Conservation (phyloP, 257 asterid species). For the Nicotiana undulata region DNA sequence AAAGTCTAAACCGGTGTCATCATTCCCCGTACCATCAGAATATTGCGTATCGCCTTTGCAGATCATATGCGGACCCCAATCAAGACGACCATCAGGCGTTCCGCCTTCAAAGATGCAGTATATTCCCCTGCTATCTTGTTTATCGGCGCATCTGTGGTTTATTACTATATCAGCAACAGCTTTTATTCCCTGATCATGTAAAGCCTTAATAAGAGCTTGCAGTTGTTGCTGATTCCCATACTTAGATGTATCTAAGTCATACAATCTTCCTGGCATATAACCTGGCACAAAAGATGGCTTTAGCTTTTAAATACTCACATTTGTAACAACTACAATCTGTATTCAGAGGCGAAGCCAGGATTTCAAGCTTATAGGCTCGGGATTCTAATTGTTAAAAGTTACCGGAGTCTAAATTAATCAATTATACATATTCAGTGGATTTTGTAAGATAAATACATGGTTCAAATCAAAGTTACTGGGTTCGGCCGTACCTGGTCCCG, state of each 20-base stretch:
- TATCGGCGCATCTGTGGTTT: conserved; percentile 74
- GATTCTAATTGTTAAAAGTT: too few relatives aligned
- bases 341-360: too few relatives aligned
- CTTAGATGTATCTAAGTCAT: conserved; percentile 68
- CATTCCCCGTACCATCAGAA: conserved; percentile 69
- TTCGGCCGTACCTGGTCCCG: too few relatives aligned
- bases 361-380: too few relatives aligned
- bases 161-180: conserved; percentile 74
- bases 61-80: conserved; percentile 73
- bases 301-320: not conserved
- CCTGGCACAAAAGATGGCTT: conserved; percentile 24
- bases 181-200: conserved; percentile 49
- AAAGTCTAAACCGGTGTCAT: conserved; percentile 45
- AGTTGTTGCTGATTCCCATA: conserved; percentile 56
- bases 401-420: too few relatives aligned
- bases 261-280: conserved; percentile 67
- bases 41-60: conserved; percentile 49
- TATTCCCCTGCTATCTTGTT: conserved; percentile 51
- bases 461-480: too few relatives aligned
- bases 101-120: conserved; percentile 83
- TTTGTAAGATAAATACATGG: too few relatives aligned
- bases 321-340: not conserved
- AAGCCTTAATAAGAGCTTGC: conserved; percentile 30
- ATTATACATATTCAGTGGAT: too few relatives aligned
- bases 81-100: conserved; percentile 67